Percentiles rank a stretch among this genome's conserved stretches.
Evolutionary conservation across 148 eudicot genomes (phyloP).

Genomic region (Cornus kousa): DNA sequence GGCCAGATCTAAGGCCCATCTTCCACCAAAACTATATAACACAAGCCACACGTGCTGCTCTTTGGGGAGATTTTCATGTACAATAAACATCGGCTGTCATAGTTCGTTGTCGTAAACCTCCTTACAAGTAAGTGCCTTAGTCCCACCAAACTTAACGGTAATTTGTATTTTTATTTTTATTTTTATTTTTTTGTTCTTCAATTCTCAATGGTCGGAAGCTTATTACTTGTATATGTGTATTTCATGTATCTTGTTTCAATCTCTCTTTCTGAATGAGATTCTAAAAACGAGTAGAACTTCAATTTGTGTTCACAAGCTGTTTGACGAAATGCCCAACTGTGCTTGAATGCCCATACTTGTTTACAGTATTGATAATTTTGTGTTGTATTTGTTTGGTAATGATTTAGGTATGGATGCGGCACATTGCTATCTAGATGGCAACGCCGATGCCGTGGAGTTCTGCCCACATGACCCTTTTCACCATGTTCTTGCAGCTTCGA

Average conservation of each 20-base stretch:
- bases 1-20: too few species aligned
- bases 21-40: too few species aligned
- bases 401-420: conserved; percentile 56
- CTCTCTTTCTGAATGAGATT: background rate
- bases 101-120: too few species aligned
- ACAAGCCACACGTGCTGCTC: too few species aligned
- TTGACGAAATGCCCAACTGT: conserved; percentile 50
- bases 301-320: conserved; percentile 17
- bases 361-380: background rate
- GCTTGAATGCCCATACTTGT: background rate
- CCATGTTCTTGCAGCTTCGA: conserved; percentile 67
- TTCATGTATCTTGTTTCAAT: background rate
- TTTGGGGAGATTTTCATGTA: too few species aligned
- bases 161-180: background rate
- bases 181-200: background rate
- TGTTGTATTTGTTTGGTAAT: background rate
- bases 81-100: too few species aligned
- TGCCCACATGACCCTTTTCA: conserved; percentile 68
- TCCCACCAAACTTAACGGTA: background rate
- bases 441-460: conserved; percentile 89
- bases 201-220: background rate
- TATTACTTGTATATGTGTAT: background rate
- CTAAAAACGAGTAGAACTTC: background rate
- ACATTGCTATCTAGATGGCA: conserved; percentile 57
- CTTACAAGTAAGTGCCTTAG: too few species aligned